These are phyloP conservation scores for Alternaria postmessia DNA, from an alignment of 2,329 filamentous ascomycete genomes.

Conservation along the genomic window DNA sequence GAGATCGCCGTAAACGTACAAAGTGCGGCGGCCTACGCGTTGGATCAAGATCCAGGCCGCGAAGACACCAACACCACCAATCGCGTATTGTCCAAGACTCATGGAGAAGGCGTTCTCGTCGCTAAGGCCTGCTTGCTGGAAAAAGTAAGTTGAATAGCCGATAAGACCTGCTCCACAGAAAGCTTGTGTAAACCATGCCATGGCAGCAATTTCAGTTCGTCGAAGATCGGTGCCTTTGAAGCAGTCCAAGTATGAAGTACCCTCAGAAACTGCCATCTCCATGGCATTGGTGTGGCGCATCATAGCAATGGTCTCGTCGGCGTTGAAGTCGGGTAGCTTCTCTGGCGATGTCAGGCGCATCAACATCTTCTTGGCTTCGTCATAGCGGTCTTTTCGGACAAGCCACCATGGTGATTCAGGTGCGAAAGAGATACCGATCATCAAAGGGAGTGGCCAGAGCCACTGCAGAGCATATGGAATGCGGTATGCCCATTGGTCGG, in stretches of 20 bases:
- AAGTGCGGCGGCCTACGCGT: constrained; percentile 74
- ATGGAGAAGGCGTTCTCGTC: constrained; percentile 55
- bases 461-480: constrained; percentile 75
- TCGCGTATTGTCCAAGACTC: constrained; percentile 64
- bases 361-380: constrained; percentile 72
- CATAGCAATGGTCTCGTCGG: constrained; percentile 75
- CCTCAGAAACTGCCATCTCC: constrained; percentile 72
- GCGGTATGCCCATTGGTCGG: constrained; percentile 73
- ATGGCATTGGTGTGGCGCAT: constrained; percentile 88
- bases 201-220: constrained; percentile 74
- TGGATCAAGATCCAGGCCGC: constrained; percentile 81
- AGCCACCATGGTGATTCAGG: constrained; percentile 80
- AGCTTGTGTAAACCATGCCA: constrained; percentile 58
- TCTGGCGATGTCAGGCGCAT: constrained; percentile 68
- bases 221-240: constrained; percentile 83
- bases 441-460: constrained; percentile 77
- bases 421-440: constrained; percentile 71
- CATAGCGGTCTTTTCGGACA: constrained; percentile 69
- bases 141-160: constrained; percentile 57
- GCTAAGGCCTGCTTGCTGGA: constrained; percentile 57
- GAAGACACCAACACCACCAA: constrained; percentile 71
- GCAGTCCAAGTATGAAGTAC: constrained; percentile 81
- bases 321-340: constrained; percentile 53
- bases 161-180: constrained; percentile 48
- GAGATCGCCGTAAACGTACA: constrained; percentile 76